Base-by-base conservation (phyloP, 495 filamentous ascomycete species). In the Thermothielavioides terrestris region DNA sequence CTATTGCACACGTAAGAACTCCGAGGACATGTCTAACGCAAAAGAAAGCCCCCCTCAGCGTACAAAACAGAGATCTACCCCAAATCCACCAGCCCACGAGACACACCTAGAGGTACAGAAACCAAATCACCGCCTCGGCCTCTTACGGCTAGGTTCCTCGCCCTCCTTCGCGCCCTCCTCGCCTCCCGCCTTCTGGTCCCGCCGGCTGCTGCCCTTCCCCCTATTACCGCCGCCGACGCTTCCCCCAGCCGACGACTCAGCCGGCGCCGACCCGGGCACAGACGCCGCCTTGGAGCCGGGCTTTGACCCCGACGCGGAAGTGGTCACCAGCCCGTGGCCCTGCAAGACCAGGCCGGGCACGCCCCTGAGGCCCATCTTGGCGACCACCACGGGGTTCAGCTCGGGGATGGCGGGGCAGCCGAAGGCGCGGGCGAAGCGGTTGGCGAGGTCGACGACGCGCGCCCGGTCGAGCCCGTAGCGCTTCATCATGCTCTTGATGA, bases 281-380 rank as follows among this genome's bases (percentile, higher is more conserved):
- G n/a, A n/a, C n/a, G 6, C 27, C 27, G 6, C 6, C 6, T 11
- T 30, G 27, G 6, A 6, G 25, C 32, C 20, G 17, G 28, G 45
- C 27, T 34, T 17, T 39, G 35, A 12, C 12, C 27, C n/a, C n/a
- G n/a, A n/a, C n/a, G n/a, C n/a, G n/a, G n/a, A n/a, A 35, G 6
- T 34, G 20, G 15, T 10, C 2, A 54, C 27, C 4, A 11, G 22
- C 5, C 18, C 45, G 28, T 36, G 50, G 20, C 42, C 49, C 11
- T 41, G 26, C 17, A 57, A 43, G 9, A 22, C 31, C 25, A 65
- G 20, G 4, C 62, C 62, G n/a, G 60, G 55, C 35, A 65, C 62
- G 36, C 60, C 60, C 51, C 57, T 56, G 41, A 65, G 54, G 5
- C 62, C 62, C 62, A 65, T 65, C 62, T 61, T 65, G 26, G 50